Evolutionary conservation across 495 filamentous ascomycete genomes (phyloP), one percentile per base, ranked within the genome.

Genomic region (Podospora australis): DNA sequence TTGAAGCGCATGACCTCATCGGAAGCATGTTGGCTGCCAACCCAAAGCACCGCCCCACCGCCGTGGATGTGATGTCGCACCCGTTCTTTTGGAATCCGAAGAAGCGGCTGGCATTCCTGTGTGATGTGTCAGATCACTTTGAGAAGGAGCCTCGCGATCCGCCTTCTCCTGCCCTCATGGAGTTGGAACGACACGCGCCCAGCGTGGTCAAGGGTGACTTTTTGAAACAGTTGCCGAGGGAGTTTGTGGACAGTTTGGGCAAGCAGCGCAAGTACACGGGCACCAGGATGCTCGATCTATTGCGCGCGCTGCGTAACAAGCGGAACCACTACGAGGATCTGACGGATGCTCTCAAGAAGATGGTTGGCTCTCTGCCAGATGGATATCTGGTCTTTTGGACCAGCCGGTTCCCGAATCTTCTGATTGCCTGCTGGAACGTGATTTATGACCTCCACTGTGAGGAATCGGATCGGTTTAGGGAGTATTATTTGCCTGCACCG

Each of bases 181-280:
- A 83, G 32, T 74, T 81, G 2, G 72, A 79, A 17, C 14, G 42
- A 4, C 56, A 54, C 19, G 70, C 69, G 0, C 53, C 57, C 1
- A 55, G 57, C 22, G 60, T 69, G 42, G 61, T 64, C 29, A 58
- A 57, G 7, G 66, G 68, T 10, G 87, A 96, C 62, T 98, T 96
- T 66, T 72, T 96, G 21, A 79, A 79, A 22, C 69, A 70, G 8
- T 68, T 98, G 5, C 87, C 91, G 19, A 77, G 77, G 28, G 79
- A 84, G 11, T 95, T 96, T 60, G 82, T 88, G 48, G 90, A 95
- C 17, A 84, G 80, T 22, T 68, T 97, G 8, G 89, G 89, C 48
- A 96, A 92, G 68, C 94, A 98, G 68, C 79, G 94, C 59, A 96
- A 96, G 56, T 98, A 98, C 64, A 90, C 84, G 2, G 90, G 89